These are phyloP conservation scores for Plenodomus tracheiphilus DNA, from an alignment of 2,329 filamentous ascomycete species.

Conservation along the genomic window DNA sequence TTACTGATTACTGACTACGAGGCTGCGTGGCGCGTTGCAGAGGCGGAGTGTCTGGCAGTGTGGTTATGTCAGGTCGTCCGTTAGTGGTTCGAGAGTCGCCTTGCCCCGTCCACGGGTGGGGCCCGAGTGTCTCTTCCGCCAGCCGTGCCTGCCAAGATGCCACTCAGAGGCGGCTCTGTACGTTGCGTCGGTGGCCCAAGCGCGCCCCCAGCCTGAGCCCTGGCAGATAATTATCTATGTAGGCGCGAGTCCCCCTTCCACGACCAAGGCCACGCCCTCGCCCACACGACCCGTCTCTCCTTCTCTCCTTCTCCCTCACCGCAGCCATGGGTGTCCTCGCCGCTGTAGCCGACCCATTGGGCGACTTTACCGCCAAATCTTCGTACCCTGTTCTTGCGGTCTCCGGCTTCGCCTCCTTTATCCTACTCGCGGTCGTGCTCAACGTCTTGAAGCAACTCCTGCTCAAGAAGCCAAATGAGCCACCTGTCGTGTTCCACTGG, in stretches of 20 bases:
- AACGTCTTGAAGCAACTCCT: constrained; percentile 82
- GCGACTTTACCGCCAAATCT: constrained; percentile 46
- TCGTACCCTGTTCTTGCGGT: constrained; percentile 51
- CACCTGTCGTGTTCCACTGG: constrained; percentile 66
- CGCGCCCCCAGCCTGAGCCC: constrained; percentile 15
- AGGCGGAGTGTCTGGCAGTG: constrained; percentile 3
- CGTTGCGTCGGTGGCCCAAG: constrained; percentile 25
- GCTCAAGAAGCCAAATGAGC: constrained; percentile 74
- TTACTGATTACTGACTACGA: constrained; percentile 21
- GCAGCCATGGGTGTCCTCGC: constrained; percentile 56
- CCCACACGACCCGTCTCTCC: neutral
- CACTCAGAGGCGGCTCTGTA: constrained; percentile 18
- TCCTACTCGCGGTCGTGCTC: constrained; percentile 65
- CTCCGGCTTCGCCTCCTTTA: constrained; percentile 51
- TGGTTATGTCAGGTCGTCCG: constrained; percentile 16
- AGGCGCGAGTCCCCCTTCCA: constrained; percentile 12
- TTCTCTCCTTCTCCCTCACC: constrained; percentile 5
- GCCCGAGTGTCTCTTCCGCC: constrained; percentile 8
- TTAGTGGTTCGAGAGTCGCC: constrained; percentile 29
- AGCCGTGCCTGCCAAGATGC: constrained; percentile 24
- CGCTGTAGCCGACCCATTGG: constrained; percentile 53
- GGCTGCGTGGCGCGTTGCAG: too few relatives aligned
- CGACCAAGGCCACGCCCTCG: too few relatives aligned
- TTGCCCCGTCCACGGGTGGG: constrained; percentile 11
- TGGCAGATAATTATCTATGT: constrained; percentile 33